Conservation (phyloP, 2,329 filamentous ascomycete genomes). For the Trichoderma semiorbis region DNA sequence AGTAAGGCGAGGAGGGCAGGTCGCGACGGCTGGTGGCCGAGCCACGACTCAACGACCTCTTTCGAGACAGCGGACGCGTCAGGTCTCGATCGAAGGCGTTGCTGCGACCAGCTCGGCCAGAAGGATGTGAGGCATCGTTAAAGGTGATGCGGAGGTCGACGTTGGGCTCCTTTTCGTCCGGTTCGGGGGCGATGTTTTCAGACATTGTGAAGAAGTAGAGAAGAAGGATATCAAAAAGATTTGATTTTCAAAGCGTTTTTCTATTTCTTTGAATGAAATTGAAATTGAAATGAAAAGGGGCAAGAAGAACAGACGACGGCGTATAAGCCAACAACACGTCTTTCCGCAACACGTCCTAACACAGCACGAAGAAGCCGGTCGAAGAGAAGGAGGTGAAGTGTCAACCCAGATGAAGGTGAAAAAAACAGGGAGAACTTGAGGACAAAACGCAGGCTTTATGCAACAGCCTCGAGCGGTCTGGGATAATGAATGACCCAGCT, state of each 20-base stretch:
- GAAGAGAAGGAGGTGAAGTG: neutral
- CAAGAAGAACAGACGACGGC: neutral
- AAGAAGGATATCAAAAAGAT: neutral
- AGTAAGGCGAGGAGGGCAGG: conserved; percentile 32
- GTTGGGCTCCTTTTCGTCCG: conserved; percentile 24
- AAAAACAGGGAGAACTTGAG: neutral
- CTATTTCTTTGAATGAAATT: neutral
- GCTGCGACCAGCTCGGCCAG: conserved; percentile 19
- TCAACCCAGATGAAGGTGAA: neutral
- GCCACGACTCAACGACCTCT: conserved; percentile 24
- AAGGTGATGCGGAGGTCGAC: conserved; percentile 28
- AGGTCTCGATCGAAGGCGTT: conserved; percentile 14
- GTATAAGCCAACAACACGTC: neutral
- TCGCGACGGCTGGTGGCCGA: conserved; percentile 24
- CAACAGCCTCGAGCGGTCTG: neutral
- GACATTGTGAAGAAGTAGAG: conserved; percentile 19
- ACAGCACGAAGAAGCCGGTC: neutral
- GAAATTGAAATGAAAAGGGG: neutral
- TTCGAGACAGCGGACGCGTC: conserved; percentile 24
- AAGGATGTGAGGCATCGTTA: conserved; percentile 23
- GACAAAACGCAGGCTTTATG: conserved; percentile 4
- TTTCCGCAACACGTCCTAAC: neutral
- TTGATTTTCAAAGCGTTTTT: conserved; percentile 6
- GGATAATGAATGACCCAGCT: neutral
- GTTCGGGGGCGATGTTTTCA: conserved; percentile 21